Percentiles rank a stretch among this genome's conserved stretches.
Conservation (phyloP, 2,329 filamentous ascomycete genomes). For the Epicoccum nigrum region DNA sequence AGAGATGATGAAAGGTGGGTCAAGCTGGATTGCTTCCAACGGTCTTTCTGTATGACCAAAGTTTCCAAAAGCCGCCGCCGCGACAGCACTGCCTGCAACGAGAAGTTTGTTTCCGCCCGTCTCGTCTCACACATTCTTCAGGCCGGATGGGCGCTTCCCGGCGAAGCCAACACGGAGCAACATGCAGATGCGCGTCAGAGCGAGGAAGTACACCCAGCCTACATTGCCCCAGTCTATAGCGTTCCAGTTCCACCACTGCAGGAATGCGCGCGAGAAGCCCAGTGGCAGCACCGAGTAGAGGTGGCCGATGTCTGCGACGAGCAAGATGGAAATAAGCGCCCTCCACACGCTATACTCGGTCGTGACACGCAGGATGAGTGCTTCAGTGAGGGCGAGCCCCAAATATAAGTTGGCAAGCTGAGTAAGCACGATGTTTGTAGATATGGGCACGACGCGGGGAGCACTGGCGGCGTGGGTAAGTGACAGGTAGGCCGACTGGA, state of each 20-base stretch:
- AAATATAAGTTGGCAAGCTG: constrained; percentile 82
- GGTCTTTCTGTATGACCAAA: constrained; percentile 13
- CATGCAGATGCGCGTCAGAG: constrained; percentile 43
- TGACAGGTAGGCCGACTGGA: constrained; percentile 63
- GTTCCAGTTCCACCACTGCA: constrained; percentile 67
- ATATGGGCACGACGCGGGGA: constrained; percentile 58
- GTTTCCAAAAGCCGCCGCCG: too few relatives aligned
- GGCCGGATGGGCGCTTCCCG: background rate
- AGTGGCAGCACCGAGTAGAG: constrained; percentile 68
- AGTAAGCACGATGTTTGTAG: constrained; percentile 70
- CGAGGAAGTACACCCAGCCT: constrained; percentile 72
- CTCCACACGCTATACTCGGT: constrained; percentile 73
- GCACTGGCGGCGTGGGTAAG: constrained; percentile 66
- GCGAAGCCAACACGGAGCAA: constrained; percentile 36
- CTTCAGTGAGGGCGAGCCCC: constrained; percentile 78
- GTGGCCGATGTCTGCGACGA: constrained; percentile 79
- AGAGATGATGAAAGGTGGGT: background rate
- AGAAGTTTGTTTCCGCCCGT: too few relatives aligned
- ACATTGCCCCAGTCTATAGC: constrained; percentile 72
- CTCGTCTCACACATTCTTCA: constrained; percentile 10
- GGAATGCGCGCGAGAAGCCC: constrained; percentile 66
- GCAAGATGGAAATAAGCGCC: constrained; percentile 67
- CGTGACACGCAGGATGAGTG: constrained; percentile 73
- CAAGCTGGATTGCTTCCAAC: background rate
- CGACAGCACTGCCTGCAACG: background rate